Percentiles rank a stretch among this genome's conserved stretches.
Conservation (phyloP, 768 basidiomycete genomes). For the Porphyrellus cyaneotinctus region DNA sequence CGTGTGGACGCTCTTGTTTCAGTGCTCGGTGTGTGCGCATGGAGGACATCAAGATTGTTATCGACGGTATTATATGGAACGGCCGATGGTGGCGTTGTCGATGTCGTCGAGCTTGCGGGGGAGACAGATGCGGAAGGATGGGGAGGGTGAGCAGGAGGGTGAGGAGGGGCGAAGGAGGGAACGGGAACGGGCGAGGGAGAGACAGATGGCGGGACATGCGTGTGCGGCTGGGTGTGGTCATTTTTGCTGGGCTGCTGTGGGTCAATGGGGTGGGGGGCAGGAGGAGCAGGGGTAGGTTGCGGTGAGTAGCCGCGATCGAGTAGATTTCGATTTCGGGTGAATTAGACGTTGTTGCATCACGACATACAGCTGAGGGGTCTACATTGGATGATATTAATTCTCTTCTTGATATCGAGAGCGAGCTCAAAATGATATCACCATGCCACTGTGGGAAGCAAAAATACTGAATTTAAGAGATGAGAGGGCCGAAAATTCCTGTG, state of each 20-base stretch:
- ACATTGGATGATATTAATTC: too few species aligned
- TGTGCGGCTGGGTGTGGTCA: slow-evolving; percentile 85
- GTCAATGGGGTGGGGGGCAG: slow-evolving; percentile 2
- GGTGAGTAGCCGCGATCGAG: neutral
- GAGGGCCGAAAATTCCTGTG: too few species aligned
- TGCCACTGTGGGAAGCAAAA: too few species aligned
- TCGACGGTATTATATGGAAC: slow-evolving; percentile 57
- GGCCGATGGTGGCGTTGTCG: slow-evolving; percentile 49
- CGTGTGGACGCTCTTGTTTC: slow-evolving; percentile 64
- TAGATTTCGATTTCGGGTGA: too few species aligned
- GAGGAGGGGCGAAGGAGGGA: slow-evolving; percentile 10
- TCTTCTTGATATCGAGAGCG: too few species aligned
- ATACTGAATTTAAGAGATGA: too few species aligned
- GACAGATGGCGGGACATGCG: slow-evolving; percentile 44
- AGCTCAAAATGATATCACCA: too few species aligned
- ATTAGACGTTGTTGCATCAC: too few species aligned
- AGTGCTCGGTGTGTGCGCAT: slow-evolving; percentile 73
- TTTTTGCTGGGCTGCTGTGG: slow-evolving; percentile 63
- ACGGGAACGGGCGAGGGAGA: neutral
- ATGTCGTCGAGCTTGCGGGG: slow-evolving; percentile 15
- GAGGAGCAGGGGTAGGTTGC: neutral
- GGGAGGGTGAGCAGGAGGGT: slow-evolving; percentile 12
- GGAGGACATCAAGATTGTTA: slow-evolving; percentile 83
- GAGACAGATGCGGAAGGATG: slow-evolving; percentile 20
- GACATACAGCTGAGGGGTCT: too few species aligned